phyloP scores from a whole-genome alignment of 2,329 filamentous ascomycete species.

The Rhynchosporium secalis region DNA sequence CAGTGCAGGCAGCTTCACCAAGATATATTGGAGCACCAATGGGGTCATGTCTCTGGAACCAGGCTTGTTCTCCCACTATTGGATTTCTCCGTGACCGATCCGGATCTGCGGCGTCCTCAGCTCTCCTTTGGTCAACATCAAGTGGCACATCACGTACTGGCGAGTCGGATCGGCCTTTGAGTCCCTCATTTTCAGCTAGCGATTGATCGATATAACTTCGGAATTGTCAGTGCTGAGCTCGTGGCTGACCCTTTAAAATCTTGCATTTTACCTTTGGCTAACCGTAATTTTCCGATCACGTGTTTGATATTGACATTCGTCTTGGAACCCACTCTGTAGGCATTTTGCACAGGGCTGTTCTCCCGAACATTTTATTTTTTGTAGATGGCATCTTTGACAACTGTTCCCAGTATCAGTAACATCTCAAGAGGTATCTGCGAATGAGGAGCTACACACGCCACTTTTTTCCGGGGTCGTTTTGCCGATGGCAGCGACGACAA shows the following conservation, averaged over 20 bases:
- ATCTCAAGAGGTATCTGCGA: background rate
- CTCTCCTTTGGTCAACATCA: background rate
- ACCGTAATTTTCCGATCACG: conserved; percentile 6
- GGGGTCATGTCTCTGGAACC: conserved; percentile 40
- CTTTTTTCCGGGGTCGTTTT: conserved; percentile 2
- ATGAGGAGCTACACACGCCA: background rate
- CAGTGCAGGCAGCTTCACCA: conserved; percentile 42
- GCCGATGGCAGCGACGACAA: background rate
- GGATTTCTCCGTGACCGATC: conserved; percentile 34
- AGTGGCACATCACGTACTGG: background rate
- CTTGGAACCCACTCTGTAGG: background rate
- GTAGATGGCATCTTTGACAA: conserved; percentile 12
- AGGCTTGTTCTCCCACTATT: conserved; percentile 41
- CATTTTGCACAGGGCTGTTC: conserved; percentile 12
- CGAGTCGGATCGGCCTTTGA: background rate
- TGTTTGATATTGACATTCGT: conserved; percentile 12
- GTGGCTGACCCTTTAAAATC: background rate
- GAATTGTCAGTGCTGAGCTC: background rate
- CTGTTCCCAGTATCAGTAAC: background rate
- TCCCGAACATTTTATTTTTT: conserved; percentile 17
- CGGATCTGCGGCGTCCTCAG: conserved; percentile 2
- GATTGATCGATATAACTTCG: conserved; percentile 5
- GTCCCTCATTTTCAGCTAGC: background rate
- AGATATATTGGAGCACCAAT: conserved; percentile 42
- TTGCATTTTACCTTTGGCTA: background rate